A percentile compares a stretch with the other conserved stretches of the same genome.
These are phyloP conservation scores for Holtermanniella nyarrowii DNA, from an alignment of 768 basidiomycete species.

Conservation along the genomic window DNA sequence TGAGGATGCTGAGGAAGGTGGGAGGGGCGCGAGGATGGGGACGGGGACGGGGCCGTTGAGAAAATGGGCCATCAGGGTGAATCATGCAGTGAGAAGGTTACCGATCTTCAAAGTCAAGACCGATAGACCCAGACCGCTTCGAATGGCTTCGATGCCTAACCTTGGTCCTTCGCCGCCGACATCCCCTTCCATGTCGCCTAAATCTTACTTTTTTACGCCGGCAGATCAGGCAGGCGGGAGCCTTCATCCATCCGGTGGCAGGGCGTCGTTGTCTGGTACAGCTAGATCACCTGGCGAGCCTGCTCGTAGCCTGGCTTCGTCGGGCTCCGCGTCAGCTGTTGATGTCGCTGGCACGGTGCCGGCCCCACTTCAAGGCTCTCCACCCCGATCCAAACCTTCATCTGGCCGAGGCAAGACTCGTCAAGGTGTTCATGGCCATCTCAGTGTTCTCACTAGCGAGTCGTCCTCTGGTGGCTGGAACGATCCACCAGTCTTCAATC, in stretches of 20 bases:
- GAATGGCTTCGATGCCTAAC: constrained; percentile 7
- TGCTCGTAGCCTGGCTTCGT: background rate
- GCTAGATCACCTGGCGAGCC: no score
- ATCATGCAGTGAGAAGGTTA: constrained; percentile 2
- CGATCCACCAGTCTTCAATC: constrained; percentile 24
- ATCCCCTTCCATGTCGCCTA: background rate
- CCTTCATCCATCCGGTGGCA: no score
- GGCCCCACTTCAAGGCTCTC: background rate
- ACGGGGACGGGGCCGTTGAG: no score
- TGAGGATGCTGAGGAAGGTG: no score
- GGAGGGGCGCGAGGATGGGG: no score
- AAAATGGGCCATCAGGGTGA: constrained; percentile 9
- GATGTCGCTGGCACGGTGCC: background rate
- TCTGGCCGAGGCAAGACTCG: background rate
- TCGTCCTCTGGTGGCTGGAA: constrained; percentile 28
- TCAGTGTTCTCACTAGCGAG: background rate
- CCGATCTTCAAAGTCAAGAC: background rate
- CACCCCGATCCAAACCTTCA: background rate
- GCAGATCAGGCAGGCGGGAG: no score
- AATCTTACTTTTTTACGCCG: background rate
- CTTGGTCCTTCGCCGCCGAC: background rate
- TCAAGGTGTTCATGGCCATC: background rate
- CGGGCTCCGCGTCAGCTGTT: background rate
- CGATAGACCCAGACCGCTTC: background rate
- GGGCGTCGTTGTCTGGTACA: no score